Conservation (phyloP, 176 grass and related monocot genomes). For the Musa beccarii region DNA sequence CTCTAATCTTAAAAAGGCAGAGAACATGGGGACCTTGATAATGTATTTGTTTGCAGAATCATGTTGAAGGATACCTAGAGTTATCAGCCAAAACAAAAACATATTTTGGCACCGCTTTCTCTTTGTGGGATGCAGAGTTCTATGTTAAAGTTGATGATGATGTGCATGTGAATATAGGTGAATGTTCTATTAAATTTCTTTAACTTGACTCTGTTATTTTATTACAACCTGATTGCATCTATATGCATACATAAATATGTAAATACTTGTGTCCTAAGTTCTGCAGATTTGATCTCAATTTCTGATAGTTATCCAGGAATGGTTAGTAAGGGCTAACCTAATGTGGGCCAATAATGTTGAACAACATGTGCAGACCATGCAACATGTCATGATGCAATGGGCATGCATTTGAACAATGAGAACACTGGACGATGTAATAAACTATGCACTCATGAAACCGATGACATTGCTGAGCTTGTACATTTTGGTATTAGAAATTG, state of each 20-base stretch:
- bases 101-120: conserved; percentile 79
- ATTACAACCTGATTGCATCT: background rate
- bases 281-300: background rate
- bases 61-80: conserved; percentile 92
- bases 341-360: no score
- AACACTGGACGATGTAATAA: no score
- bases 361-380: no score
- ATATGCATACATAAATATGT: background rate
- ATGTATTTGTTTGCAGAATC: conserved; percentile 41
- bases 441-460: no score
- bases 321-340: no score
- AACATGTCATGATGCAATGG: no score
- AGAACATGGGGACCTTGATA: background rate
- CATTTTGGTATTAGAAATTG: no score
- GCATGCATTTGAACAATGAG: no score
- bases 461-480: no score
- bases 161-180: conserved; percentile 98
- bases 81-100: conserved; percentile 79
- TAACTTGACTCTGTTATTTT: background rate
- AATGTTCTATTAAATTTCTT: conserved; percentile 3
- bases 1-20: background rate
- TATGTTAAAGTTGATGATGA: conserved; percentile 91
- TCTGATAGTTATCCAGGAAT: no score
- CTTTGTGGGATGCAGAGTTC: conserved; percentile 89
- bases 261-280: background rate